Evolutionary conservation across 495 filamentous ascomycete genomes (phyloP).

Genomic region (Hypoxylon cercidicola): DNA sequence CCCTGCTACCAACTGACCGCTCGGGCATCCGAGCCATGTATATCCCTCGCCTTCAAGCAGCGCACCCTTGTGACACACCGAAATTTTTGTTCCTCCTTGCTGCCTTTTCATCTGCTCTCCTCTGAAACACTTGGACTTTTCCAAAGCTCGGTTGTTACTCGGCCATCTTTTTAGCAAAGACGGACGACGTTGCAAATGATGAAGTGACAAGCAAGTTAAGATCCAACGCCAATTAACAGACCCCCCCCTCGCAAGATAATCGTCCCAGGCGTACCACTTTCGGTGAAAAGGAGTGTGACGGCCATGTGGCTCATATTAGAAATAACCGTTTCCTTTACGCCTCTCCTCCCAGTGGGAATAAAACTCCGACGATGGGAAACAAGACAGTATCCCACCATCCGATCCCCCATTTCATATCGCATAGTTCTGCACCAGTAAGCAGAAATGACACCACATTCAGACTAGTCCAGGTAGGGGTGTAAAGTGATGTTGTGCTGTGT

Average conservation of each 20-base stretch:
- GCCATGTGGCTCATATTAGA: conserved; percentile 42
- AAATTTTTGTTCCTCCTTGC: conserved; percentile 33
- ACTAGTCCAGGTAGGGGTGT: conserved; percentile 12
- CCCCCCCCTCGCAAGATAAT: conserved; percentile 36
- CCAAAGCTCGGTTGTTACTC: conserved; percentile 27
- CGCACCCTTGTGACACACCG: conserved; percentile 27
- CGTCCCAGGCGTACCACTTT: conserved; percentile 33
- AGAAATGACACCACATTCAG: conserved; percentile 15
- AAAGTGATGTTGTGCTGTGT: conserved; percentile 6
- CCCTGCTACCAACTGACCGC: conserved; percentile 31
- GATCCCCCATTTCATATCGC: conserved; percentile 20
- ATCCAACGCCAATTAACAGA: conserved; percentile 47
- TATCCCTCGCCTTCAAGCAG: conserved; percentile 25
- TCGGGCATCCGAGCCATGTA: conserved; percentile 23
- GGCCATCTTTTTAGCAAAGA: conserved; percentile 30
- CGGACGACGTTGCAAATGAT: conserved; percentile 29
- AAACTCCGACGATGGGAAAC: conserved; percentile 39
- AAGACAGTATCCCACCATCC: conserved; percentile 30
- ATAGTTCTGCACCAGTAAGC: conserved; percentile 15
- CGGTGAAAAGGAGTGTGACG: conserved; percentile 42
- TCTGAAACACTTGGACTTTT: conserved; percentile 32
- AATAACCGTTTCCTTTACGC: conserved; percentile 43
- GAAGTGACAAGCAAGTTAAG: conserved; percentile 31
- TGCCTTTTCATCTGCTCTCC: conserved; percentile 20
- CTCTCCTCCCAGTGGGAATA: conserved; percentile 41